phyloP scores from a whole-genome alignment of 2,329 filamentous ascomycete species.

The Trichothecium roseum region DNA sequence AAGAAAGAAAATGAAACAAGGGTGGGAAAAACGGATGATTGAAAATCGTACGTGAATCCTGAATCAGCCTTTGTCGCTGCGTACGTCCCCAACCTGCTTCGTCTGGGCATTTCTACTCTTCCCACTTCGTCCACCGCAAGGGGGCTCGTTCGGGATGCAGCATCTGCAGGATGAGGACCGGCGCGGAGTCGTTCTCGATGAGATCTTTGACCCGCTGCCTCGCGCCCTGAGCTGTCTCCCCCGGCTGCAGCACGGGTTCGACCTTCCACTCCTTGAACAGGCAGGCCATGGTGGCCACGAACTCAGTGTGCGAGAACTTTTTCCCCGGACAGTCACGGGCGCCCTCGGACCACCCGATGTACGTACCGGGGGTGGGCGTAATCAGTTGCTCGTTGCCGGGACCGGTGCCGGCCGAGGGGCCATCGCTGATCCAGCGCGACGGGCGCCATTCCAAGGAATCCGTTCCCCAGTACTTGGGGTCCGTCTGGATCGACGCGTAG shows the following conservation, averaged over 20 bases:
- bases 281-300: conserved; percentile 16
- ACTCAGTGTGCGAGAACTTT: conserved; percentile 23
- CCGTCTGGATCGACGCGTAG: conserved; percentile 3
- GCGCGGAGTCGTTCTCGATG: conserved; percentile 11
- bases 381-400: too few relatives aligned
- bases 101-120: too few relatives aligned
- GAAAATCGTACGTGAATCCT: too few relatives aligned
- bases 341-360: conserved; percentile 18
- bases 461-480: conserved; percentile 9
- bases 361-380: background rate
- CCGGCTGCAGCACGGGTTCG: conserved; percentile 8
- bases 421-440: conserved; percentile 9
- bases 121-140: conserved; percentile 10
- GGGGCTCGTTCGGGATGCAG: conserved; percentile 14
- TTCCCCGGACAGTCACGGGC: conserved; percentile 16
- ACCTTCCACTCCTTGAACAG: conserved; percentile 14
- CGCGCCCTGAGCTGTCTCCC: conserved; percentile 10
- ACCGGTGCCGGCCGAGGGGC: background rate
- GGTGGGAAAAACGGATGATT: too few relatives aligned
- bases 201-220: conserved; percentile 10
- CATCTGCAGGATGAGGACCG: conserved; percentile 14
- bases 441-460: conserved; percentile 11
- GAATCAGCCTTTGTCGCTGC: too few relatives aligned
- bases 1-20: too few relatives aligned
- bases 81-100: too few relatives aligned